Conservation (phyloP, 306 rosid species). For the Spatholobus suberectus region DNA sequence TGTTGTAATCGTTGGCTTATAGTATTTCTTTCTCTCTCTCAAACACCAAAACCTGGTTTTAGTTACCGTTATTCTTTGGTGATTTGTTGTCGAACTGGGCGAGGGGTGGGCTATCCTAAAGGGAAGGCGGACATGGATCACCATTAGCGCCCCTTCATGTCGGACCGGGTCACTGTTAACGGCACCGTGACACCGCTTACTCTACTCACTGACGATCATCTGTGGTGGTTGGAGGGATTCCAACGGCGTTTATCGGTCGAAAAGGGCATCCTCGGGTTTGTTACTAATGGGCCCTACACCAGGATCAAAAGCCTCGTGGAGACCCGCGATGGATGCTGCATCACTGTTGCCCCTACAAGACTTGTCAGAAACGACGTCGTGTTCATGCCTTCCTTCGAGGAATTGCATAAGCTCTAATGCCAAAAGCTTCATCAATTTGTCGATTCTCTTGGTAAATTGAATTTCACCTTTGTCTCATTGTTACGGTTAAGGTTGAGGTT, state of each 20-base stretch:
- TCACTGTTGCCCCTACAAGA: conserved; percentile 32
- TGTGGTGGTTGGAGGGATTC: conserved; percentile 70
- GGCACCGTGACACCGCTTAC: conserved; percentile 61
- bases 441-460: conserved; percentile 81
- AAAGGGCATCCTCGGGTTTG: conserved; percentile 76
- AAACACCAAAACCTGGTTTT: not conserved
- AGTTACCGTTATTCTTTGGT: no score
- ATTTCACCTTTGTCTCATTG: not conserved
- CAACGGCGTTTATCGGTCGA: conserved; percentile 60
- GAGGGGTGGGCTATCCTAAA: not conserved
- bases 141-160: conserved; percentile 49
- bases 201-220: conserved; percentile 66
- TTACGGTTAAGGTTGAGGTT: not conserved
- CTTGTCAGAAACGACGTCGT: conserved; percentile 65
- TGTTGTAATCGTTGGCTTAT: not conserved
- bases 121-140: conserved; percentile 52
- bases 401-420: conserved; percentile 66
- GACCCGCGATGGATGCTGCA: conserved; percentile 50
- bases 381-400: conserved; percentile 65
- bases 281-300: conserved; percentile 59
- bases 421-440: conserved; percentile 73
- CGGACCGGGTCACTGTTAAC: conserved; percentile 67
- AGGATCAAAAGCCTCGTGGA: conserved; percentile 66
- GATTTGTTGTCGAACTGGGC: no score
- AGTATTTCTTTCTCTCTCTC: not conserved